Evolutionary conservation across 2,329 filamentous ascomycete genomes (phyloP).

Genomic region (Monilinia fructicola): DNA sequence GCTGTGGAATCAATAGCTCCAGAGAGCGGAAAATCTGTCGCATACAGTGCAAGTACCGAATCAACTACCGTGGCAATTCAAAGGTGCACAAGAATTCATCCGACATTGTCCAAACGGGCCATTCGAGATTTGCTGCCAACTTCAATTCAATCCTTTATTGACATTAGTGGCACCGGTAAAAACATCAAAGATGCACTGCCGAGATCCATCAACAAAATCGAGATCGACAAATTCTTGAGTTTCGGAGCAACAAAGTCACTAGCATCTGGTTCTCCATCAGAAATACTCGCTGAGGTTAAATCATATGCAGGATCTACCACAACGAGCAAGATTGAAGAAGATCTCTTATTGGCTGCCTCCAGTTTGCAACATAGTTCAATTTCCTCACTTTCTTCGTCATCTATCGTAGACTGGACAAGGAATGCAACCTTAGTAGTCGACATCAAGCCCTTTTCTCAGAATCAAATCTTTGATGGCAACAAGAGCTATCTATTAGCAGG

Average conservation of each 20-base stretch:
- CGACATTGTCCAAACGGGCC: slow-evolving; percentile 21
- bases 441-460: slow-evolving; percentile 15
- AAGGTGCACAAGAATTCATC: background rate
- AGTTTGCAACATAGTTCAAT: background rate
- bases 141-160: slow-evolving; percentile 13
- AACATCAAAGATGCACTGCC: background rate
- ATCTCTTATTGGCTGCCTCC: background rate
- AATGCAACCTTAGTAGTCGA: slow-evolving; percentile 14
- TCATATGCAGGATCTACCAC: background rate
- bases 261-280: background rate
- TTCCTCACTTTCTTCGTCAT: slow-evolving; percentile 6
- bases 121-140: slow-evolving; percentile 5
- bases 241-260: background rate
- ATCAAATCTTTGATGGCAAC: slow-evolving; percentile 20
- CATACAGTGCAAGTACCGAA: background rate
- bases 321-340: background rate
- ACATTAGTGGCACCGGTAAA: slow-evolving; percentile 11
- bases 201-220: background rate
- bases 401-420: slow-evolving; percentile 23
- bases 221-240: background rate
- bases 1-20: background rate
- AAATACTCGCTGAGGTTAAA: background rate
- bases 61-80: background rate
- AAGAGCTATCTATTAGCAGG: slow-evolving; percentile 42
- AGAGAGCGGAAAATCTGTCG: background rate